Percentiles rank a stretch among this genome's conserved stretches.
Evolutionary conservation across 108 stramenopile species (phyloP).

Genomic region (Pseudonitzschia delicatissima): DNA sequence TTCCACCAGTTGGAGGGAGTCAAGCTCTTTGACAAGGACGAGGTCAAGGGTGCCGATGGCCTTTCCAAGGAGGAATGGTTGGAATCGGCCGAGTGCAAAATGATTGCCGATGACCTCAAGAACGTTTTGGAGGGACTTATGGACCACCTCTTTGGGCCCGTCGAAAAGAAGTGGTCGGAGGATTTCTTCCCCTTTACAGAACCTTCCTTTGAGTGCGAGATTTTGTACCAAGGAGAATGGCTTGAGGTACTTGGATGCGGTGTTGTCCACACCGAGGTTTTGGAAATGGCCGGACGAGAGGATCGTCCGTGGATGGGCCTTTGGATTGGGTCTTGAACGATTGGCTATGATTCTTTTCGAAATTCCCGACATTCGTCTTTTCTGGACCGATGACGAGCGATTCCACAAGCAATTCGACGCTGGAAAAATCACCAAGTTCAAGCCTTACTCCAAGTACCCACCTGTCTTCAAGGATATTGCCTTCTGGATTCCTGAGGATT

Average conservation of each 20-base stretch:
- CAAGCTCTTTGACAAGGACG: slow-evolving; percentile 59
- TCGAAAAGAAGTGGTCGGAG: slow-evolving; percentile 64
- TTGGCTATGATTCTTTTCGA: slow-evolving; percentile 95
- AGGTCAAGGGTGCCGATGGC: not conserved
- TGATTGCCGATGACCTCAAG: slow-evolving; percentile 69
- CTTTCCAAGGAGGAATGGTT: slow-evolving; percentile 23
- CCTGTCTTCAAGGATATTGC: slow-evolving; percentile 92
- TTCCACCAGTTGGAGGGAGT: slow-evolving; percentile 99
- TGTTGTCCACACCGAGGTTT: slow-evolving; percentile 72
- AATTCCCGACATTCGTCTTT: slow-evolving; percentile 97
- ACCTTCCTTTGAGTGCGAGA: slow-evolving; percentile 91
- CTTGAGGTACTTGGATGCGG: slow-evolving; percentile 97
- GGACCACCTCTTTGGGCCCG: slow-evolving; percentile 71
- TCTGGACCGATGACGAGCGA: slow-evolving; percentile 91
- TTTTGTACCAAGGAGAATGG: slow-evolving; percentile 91
- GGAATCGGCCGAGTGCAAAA: slow-evolving; percentile 16
- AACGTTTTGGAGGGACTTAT: slow-evolving; percentile 78
- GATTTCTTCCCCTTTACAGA: slow-evolving; percentile 98
- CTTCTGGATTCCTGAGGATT: slow-evolving; percentile 73
- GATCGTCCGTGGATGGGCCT: slow-evolving; percentile 85
- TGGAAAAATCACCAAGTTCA: slow-evolving; percentile 77
- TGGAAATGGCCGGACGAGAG: slow-evolving; percentile 33
- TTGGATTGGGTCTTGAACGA: slow-evolving; percentile 95
- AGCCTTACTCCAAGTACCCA: slow-evolving; percentile 94
- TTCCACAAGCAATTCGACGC: slow-evolving; percentile 85